These are phyloP conservation scores for Serendipita vermifera DNA, from an alignment of 768 basidiomycete genomes.

Conservation along the genomic window DNA sequence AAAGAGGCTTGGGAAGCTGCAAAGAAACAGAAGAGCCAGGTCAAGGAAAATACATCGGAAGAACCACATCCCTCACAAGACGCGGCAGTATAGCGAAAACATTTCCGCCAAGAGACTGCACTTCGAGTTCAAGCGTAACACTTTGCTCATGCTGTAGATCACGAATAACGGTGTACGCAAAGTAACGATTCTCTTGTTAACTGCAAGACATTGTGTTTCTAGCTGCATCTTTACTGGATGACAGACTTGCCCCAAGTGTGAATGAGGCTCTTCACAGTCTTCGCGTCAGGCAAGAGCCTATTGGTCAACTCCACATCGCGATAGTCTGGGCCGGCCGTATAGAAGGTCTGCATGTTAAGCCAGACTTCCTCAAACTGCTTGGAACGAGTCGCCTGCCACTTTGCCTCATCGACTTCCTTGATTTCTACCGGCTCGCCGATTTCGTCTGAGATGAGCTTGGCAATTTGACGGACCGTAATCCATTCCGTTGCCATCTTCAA, in stretches of 20 bases:
- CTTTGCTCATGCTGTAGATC: too few species aligned
- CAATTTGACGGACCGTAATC: not conserved
- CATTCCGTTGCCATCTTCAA: not conserved
- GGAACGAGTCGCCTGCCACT: not conserved
- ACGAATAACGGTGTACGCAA: too few species aligned
- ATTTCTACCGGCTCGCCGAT: not conserved
- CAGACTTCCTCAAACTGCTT: constrained; percentile 9
- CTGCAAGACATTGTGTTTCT: too few species aligned
- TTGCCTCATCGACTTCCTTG: constrained; percentile 1
- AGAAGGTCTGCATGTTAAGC: constrained; percentile 6
- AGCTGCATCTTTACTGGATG: too few species aligned
- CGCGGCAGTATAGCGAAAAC: too few species aligned
- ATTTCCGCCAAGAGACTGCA: too few species aligned
- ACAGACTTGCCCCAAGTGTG: not conserved
- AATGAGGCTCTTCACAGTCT: not conserved
- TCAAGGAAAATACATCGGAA: not conserved
- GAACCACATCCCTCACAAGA: too few species aligned
- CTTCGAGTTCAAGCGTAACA: too few species aligned
- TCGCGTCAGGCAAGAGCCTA: not conserved
- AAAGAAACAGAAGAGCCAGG: not conserved
- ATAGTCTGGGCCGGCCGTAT: too few species aligned
- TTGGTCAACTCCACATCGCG: not conserved
- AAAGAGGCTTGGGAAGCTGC: not conserved
- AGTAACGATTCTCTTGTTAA: too few species aligned
- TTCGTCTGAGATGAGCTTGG: not conserved